These are phyloP conservation scores for Saturnispora bothae DNA, from an alignment of 805 yeast species.

Conservation along the genomic window DNA sequence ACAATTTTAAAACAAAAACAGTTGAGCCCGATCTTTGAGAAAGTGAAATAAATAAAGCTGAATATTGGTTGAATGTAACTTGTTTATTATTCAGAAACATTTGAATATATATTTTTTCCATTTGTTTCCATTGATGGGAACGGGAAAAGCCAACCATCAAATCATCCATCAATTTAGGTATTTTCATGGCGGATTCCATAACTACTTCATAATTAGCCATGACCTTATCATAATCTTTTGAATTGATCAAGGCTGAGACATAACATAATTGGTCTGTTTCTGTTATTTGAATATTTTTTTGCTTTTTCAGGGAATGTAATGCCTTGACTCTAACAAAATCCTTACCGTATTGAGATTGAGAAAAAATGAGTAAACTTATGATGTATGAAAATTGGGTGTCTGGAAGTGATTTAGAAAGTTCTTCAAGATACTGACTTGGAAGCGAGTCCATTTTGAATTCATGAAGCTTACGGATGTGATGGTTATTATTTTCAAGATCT, in stretches of 20 bases:
- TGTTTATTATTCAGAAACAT: constrained; percentile 43
- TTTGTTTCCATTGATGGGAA: constrained; percentile 34
- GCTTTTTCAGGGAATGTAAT: constrained; percentile 11
- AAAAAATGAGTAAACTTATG: constrained; percentile 16
- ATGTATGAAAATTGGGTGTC: constrained; percentile 7
- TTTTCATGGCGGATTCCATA: not conserved
- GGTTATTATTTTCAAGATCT: constrained; percentile 6
- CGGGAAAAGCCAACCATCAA: constrained; percentile 16
- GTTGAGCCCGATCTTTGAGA: constrained; percentile 39
- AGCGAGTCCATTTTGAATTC: constrained; percentile 9
- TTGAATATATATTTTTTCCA: constrained; percentile 48
- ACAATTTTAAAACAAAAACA: constrained; percentile 30
- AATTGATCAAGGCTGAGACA: constrained; percentile 12
- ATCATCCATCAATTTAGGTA: constrained; percentile 6
- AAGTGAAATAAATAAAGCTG: constrained; percentile 50
- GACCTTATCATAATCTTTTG: constrained; percentile 4
- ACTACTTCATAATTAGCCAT: not conserved
- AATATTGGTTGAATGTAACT: constrained; percentile 44
- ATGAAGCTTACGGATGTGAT: constrained; percentile 7
- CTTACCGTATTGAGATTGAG: constrained; percentile 18
- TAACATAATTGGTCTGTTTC: constrained; percentile 16
- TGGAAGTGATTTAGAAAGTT: constrained; percentile 5
- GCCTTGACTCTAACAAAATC: constrained; percentile 10
- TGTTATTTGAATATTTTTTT: constrained; percentile 6
- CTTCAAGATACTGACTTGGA: constrained; percentile 9